Conservation (phyloP, 257 asterid genomes). For the Linaria vulgaris region DNA sequence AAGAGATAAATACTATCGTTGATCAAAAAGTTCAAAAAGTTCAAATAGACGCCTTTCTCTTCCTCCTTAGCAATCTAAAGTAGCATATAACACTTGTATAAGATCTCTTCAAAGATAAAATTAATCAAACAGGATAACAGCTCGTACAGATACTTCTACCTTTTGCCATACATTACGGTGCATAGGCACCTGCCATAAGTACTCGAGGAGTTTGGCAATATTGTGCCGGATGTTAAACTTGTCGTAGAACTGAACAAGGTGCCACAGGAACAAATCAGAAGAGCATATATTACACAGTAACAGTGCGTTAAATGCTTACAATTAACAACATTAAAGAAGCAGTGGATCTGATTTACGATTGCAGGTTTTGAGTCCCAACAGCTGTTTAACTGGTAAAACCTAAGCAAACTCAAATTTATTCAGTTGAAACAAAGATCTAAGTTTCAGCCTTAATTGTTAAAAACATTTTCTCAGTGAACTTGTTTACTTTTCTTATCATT, state of each 20-base stretch:
- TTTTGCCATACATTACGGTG: conserved; percentile 96
- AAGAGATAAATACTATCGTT: conserved; percentile 92
- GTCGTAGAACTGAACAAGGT: conserved; percentile 81
- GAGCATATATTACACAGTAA: conserved; percentile 2
- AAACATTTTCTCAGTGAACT: neutral
- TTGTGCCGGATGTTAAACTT: conserved; percentile 97
- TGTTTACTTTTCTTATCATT: neutral
- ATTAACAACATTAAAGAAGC: no score
- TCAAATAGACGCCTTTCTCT: conserved; percentile 92
- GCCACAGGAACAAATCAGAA: conserved; percentile 30
- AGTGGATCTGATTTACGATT: neutral
- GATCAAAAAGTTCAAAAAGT: conserved; percentile 83
- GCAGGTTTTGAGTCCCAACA: conserved; percentile 12
- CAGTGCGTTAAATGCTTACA: neutral
- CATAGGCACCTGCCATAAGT: conserved; percentile 97
- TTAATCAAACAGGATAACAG: neutral
- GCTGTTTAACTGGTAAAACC: neutral
- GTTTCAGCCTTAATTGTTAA: neutral
- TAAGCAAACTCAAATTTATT: no score
- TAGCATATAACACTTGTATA: conserved; percentile 17
- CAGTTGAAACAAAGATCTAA: neutral
- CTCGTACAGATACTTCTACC: conserved; percentile 42
- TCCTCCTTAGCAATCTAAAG: conserved; percentile 91
- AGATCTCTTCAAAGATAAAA: conserved; percentile 10
- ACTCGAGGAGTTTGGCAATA: conserved; percentile 97